A percentile compares a stretch with the other conserved stretches of the same genome.
phyloP scores from a whole-genome alignment of 495 filamentous ascomycete genomes.

The Xylaria venustula region DNA sequence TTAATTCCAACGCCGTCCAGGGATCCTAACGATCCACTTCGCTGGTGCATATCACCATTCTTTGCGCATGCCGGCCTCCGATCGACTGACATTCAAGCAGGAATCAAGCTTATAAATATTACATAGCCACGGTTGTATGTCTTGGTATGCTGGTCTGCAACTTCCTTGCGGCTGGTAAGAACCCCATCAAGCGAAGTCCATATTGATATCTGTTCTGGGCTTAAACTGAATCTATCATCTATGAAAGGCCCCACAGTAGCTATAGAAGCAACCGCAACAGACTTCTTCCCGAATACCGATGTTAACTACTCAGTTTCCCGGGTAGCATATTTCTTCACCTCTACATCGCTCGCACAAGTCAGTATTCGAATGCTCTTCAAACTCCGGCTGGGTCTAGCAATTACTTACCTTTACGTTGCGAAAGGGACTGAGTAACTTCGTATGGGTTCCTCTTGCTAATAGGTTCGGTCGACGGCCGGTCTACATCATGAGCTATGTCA shows the following conservation, averaged over 20 bases:
- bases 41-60: slow-evolving; percentile 32
- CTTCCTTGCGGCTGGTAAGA: slow-evolving; percentile 49
- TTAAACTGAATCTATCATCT: neutral
- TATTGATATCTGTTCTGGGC: neutral
- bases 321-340: slow-evolving; percentile 53
- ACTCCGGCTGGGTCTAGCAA: neutral
- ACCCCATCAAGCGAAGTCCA: neutral
- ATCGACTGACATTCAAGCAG: slow-evolving; percentile 24
- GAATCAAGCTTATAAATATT: slow-evolving; percentile 47
- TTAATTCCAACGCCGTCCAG: slow-evolving; percentile 57
- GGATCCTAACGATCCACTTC: slow-evolving; percentile 63
- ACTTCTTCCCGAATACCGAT: slow-evolving; percentile 41
- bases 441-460: slow-evolving; percentile 56
- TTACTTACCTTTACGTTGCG: no score
- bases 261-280: slow-evolving; percentile 44
- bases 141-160: slow-evolving; percentile 56
- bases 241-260: slow-evolving; percentile 44
- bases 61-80: neutral
- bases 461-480: slow-evolving; percentile 56
- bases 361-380: neutral
- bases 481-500: slow-evolving; percentile 47
- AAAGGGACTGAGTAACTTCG: slow-evolving; percentile 50
- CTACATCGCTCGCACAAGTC: slow-evolving; percentile 32
- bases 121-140: slow-evolving; percentile 48
- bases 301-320: slow-evolving; percentile 39